Evolutionary conservation across 1,284 basidiomycete genomes (phyloP).

Genomic region (Cystobasidium pallidum): DNA sequence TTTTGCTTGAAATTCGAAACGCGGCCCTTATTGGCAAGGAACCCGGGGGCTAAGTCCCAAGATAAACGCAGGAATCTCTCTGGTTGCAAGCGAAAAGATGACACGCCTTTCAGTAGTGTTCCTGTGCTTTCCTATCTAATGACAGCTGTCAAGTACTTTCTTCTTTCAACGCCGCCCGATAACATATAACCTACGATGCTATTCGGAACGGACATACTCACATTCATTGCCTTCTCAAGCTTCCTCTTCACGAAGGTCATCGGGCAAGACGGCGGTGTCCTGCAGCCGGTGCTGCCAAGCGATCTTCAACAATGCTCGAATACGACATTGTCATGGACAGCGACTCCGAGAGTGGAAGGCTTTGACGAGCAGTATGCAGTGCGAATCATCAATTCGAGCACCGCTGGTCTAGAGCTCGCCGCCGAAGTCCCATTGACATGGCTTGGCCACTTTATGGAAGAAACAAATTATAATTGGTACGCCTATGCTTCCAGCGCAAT

Average conservation of each 20-base stretch:
- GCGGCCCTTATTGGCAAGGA: too few species aligned
- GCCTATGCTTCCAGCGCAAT: too few species aligned
- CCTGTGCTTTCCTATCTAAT: neutral
- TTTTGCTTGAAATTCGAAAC: neutral
- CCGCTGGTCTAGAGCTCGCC: slow-evolving; percentile 20
- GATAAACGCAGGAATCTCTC: neutral
- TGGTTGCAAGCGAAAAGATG: too few species aligned
- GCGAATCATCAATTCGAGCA: slow-evolving; percentile 10
- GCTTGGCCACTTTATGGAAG: slow-evolving; percentile 1
- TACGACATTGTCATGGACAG: slow-evolving; percentile 19
- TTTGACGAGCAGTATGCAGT: slow-evolving; percentile 11
- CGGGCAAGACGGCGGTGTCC: slow-evolving; percentile 1
- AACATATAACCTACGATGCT: neutral
- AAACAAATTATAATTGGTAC: slow-evolving; percentile 29
- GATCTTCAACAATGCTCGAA: slow-evolving; percentile 22
- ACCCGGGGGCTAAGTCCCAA: too few species aligned
- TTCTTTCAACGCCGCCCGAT: neutral
- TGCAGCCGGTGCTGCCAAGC: slow-evolving; percentile 12
- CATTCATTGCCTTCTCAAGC: slow-evolving; percentile 1
- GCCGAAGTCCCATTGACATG: slow-evolving; percentile 12
- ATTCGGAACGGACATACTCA: neutral
- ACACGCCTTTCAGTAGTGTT: too few species aligned
- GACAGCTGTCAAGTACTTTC: neutral
- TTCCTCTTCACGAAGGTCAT: neutral
- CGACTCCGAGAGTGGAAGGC: neutral